A percentile compares a stretch with the other conserved stretches of the same genome.
Evolutionary conservation across 441 rosid genomes (phyloP).

Genomic region (California macrophylla): DNA sequence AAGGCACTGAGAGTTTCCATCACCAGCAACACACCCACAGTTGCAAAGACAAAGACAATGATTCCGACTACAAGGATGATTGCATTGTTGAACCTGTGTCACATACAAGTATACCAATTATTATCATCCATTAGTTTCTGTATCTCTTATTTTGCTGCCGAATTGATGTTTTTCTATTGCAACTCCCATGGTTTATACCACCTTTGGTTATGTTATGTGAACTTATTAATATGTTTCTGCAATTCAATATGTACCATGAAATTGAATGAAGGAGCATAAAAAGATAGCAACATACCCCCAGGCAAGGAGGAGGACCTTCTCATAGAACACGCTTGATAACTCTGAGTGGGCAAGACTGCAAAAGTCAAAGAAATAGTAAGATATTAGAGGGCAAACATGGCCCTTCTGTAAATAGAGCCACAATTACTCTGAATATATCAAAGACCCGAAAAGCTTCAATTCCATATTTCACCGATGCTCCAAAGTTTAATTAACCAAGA

Average conservation of each 20-base stretch:
- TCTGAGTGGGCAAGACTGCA: conserved; percentile 41
- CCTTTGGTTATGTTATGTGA: not conserved
- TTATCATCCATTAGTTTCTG: not conserved
- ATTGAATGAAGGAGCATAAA: not conserved
- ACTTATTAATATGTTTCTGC: not conserved
- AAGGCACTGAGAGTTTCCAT: conserved; percentile 97
- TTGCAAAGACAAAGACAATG: conserved; percentile 61
- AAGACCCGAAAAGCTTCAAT: not conserved
- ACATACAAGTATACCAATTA: not conserved
- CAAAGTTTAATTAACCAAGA: not conserved
- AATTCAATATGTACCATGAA: not conserved
- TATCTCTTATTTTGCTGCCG: not conserved
- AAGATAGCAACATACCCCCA: conserved; percentile 28
- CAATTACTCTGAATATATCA: not conserved
- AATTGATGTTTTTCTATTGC: not conserved
- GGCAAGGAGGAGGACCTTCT: conserved; percentile 36
- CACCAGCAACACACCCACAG: conserved; percentile 75
- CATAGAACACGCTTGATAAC: conserved; percentile 38
- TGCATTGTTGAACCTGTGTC: conserved; percentile 59
- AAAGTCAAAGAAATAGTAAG: conserved; percentile 9
- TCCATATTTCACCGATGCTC: not conserved
- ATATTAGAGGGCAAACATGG: not conserved
- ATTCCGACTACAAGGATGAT: conserved; percentile 51
- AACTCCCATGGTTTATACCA: not conserved
- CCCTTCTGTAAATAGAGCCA: not conserved